These are phyloP conservation scores for Forsythia suspensa DNA, from an alignment of 257 asterid genomes.

Conservation along the genomic window DNA sequence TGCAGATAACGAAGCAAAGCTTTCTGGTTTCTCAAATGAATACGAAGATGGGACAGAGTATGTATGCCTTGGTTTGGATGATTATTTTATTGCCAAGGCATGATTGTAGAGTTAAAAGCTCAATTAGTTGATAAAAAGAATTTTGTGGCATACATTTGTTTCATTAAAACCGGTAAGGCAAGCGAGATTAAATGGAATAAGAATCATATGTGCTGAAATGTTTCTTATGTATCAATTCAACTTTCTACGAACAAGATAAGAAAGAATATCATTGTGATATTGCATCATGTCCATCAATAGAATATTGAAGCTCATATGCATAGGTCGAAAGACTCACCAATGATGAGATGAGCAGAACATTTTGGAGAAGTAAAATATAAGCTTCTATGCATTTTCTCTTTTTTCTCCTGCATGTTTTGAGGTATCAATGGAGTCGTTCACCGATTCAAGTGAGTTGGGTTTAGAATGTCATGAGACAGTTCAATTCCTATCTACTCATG, in stretches of 20 bases:
- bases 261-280: background rate
- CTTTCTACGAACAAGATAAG: background rate
- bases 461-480: no score
- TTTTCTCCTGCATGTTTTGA: background rate
- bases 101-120: background rate
- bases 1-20: slow-evolving; percentile 73
- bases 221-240: no score
- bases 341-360: no score
- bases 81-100: background rate
- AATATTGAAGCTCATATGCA: no score
- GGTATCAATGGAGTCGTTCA: background rate
- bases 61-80: slow-evolving; percentile 5
- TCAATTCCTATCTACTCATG: no score
- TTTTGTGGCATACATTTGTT: no score
- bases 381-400: background rate
- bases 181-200: background rate
- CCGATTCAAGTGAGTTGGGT: no score
- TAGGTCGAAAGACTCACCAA: no score
- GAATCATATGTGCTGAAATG: background rate
- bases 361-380: no score
- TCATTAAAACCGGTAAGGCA: background rate
- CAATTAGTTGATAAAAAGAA: no score
- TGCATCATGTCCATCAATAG: no score
- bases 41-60: slow-evolving; percentile 40
- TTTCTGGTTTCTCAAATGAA: slow-evolving; percentile 34